Conservation (phyloP, 352 stramenopile genomes). For the Phytophthora pini region DNA sequence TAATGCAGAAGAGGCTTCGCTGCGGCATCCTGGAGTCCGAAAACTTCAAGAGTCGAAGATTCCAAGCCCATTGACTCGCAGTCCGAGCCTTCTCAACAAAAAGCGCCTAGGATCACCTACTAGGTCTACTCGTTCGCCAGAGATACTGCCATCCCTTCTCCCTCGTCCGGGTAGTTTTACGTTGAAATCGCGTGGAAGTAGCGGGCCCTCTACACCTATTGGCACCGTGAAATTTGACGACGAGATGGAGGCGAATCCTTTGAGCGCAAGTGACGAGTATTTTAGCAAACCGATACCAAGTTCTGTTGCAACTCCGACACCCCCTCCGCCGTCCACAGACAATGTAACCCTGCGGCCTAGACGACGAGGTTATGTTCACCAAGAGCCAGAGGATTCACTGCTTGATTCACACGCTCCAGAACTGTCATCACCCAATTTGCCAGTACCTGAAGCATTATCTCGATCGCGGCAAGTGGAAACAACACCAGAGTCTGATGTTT, state of each 20-base stretch:
- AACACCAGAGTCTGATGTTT: neutral
- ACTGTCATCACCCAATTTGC: neutral
- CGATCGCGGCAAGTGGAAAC: conserved; percentile 3
- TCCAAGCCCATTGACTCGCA: conserved; percentile 19
- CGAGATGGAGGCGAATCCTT: conserved; percentile 20
- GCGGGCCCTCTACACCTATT: conserved; percentile 12
- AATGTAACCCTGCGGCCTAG: conserved; percentile 45
- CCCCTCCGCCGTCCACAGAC: conserved; percentile 32
- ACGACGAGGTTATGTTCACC: conserved; percentile 10
- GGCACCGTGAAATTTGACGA: conserved; percentile 6
- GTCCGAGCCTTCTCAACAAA: conserved; percentile 8
- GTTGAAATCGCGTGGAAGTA: conserved; percentile 25
- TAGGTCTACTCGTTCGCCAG: conserved; percentile 13
- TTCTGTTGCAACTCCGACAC: conserved; percentile 23
- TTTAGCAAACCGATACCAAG: conserved; percentile 50
- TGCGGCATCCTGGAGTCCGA: conserved; percentile 11
- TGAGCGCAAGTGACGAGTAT: conserved; percentile 39
- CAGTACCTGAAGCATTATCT: neutral
- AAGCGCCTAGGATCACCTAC: conserved; percentile 18
- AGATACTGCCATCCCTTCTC: conserved; percentile 8
- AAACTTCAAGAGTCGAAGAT: conserved; percentile 30
- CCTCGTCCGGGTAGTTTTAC: conserved; percentile 28
- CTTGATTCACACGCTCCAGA: conserved; percentile 1
- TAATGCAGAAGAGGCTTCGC: conserved; percentile 14
- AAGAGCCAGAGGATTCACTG: conserved; percentile 18